Evolutionary conservation across 306 rosid species (phyloP), one percentile per base, ranked within the genome.

Genomic region (Benincasa hispida): DNA sequence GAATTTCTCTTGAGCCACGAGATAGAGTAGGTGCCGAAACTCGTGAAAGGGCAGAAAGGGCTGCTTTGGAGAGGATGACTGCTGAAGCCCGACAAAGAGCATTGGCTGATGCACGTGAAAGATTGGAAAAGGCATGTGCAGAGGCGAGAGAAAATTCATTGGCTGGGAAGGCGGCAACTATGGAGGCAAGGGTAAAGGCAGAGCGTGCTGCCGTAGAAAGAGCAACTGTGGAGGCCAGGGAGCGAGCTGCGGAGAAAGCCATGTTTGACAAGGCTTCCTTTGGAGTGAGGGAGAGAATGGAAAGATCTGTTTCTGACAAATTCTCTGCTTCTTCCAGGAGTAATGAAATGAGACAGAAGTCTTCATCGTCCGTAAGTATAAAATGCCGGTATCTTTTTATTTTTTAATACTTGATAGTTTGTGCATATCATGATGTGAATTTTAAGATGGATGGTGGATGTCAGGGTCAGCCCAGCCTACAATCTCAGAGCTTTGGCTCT

Each of bases 181-280:
- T 85, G 83, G 98, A 94, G 81, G 92, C 93, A 79, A 91, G 90
- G 90, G 59, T 93, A 74, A 89, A 87, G 81, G 90, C 91, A 76
- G 97, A 93, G 81, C 98, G 97, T 57, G 90, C 89, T 55, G 97
- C 97, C 54, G 92, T 91, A 59, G 98, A 91, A 83, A 84, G 97
- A 85, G 98, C 96, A 77, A 91, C 90, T 72, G 89, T 89, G 68
- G 97, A 93, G 91, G 98, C 97, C 76, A 87, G 98, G 68, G 97
- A 91, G 82, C 96, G 97, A 68, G 96, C 97, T 30, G 87, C 83
- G 76, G 98, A 85, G 80, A 93, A 82, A 84, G 88, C 75, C 35
- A 93, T 85, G 86, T 87, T 85, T 84, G 97, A 91, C 78, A 87
- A 89, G 85, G 85, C 87, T 79, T 88, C 79, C 45, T 88, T 79